Evolutionary conservation across 768 basidiomycete species (phyloP).

Genomic region (Russula olivacea): DNA sequence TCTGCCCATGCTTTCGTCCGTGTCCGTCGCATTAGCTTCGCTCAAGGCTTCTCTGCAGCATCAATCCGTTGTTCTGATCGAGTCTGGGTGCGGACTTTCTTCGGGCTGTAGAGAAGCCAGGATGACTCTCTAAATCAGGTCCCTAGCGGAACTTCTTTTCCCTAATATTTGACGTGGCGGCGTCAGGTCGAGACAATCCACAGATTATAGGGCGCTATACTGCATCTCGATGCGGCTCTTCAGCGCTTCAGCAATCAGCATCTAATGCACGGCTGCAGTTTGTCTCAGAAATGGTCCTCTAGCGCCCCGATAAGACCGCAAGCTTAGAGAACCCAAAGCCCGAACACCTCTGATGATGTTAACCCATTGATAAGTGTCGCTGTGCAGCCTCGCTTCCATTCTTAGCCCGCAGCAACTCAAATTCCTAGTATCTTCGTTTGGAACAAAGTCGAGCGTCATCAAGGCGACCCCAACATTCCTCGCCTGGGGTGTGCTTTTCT

Average conservation of each 20-base stretch:
- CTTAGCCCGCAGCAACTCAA: neutral
- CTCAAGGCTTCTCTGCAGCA: neutral
- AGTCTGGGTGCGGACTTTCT: constrained; percentile 10
- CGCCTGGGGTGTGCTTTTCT: neutral
- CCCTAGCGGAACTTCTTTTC: neutral
- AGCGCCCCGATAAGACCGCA: constrained; percentile 10
- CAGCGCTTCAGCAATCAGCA: neutral
- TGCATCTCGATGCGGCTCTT: neutral
- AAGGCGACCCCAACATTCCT: neutral
- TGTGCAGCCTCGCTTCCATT: neutral
- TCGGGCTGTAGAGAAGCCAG: constrained; percentile 5
- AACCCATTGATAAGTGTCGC: neutral
- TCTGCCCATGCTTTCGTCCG: neutral
- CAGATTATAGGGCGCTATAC: neutral
- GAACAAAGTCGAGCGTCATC: neutral
- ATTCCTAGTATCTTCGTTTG: neutral
- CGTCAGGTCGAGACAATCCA: neutral
- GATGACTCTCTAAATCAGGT: neutral
- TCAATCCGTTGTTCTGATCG: neutral
- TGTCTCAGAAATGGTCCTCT: neutral
- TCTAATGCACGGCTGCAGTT: neutral
- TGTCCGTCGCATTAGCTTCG: neutral
- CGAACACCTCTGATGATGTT: neutral
- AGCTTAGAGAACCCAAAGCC: constrained; percentile 2
- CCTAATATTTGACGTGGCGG: constrained; percentile 15